Evolutionary conservation across 805 yeast species (phyloP).

Genomic region (Limtongia smithiae): DNA sequence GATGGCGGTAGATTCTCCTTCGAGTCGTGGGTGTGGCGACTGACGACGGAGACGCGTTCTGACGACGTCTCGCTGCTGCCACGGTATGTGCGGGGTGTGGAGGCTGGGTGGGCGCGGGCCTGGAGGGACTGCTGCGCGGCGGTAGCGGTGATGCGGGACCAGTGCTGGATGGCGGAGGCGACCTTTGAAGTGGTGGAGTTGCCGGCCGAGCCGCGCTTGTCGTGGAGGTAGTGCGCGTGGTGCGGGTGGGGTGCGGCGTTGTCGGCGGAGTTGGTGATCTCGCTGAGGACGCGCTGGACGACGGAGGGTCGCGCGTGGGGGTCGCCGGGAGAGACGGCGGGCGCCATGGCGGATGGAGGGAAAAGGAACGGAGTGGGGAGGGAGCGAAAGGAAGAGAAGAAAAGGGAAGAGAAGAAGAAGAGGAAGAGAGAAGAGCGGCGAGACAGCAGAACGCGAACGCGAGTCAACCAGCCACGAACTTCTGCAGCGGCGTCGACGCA

Average conservation of each 20-base stretch:
- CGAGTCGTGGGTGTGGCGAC: background rate
- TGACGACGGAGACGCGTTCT: background rate
- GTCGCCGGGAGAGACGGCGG: background rate
- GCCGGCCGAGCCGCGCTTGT: constrained; percentile 6
- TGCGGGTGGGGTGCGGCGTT: constrained; percentile 5
- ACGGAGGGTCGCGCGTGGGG: constrained; percentile 1
- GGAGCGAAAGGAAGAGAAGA: background rate
- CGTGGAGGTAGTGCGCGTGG: constrained; percentile 4
- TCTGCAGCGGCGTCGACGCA: too few relatives aligned
- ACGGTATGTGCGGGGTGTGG: too few relatives aligned
- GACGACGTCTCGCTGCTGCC: background rate
- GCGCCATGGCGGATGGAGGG: background rate
- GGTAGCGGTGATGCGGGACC: constrained; percentile 11
- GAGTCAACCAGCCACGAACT: too few relatives aligned
- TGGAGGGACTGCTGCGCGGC: background rate
- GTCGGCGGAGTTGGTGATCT: constrained; percentile 12
- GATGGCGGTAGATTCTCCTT: too few relatives aligned
- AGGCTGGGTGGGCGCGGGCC: too few relatives aligned
- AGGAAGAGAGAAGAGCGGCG: too few relatives aligned
- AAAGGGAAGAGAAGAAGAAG: background rate
- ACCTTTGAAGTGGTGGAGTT: constrained; percentile 19
- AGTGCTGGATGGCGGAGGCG: constrained; percentile 27
- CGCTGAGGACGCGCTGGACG: constrained; percentile 16
- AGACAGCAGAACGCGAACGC: too few relatives aligned
- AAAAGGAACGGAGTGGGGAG: background rate